Evolutionary conservation across 495 filamentous ascomycete species (phyloP).

Genomic region (Umbilicaria muhlenbergii): DNA sequence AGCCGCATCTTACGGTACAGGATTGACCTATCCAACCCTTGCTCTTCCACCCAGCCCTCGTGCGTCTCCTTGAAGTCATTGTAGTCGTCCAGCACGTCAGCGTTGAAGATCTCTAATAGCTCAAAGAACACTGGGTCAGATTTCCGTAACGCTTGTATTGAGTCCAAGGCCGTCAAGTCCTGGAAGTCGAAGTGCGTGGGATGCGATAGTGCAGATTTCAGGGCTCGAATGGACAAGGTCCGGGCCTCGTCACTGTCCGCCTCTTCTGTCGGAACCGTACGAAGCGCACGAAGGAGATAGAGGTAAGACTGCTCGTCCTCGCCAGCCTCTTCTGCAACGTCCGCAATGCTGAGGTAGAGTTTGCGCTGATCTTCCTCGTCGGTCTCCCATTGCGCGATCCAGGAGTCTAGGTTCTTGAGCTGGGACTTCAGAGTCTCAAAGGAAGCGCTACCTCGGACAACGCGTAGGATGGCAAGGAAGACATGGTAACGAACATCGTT

Average conservation of each 20-base stretch:
- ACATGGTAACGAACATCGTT: conserved; percentile 78
- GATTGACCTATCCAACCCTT: conserved; percentile 42
- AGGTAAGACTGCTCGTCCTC: conserved; percentile 66
- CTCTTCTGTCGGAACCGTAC: conserved; percentile 66
- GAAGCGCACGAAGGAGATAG: conserved; percentile 69
- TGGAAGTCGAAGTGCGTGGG: conserved; percentile 83
- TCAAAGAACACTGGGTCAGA: conserved; percentile 73
- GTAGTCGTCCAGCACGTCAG: conserved; percentile 86
- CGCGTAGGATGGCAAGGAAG: conserved; percentile 64
- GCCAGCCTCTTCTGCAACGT: conserved; percentile 58
- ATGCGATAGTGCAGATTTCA: conserved; percentile 65
- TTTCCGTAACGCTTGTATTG: conserved; percentile 70
- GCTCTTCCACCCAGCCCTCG: conserved; percentile 61
- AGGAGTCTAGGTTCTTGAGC: conserved; percentile 60
- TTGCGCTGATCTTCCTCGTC: conserved; percentile 68
- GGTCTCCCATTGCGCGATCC: conserved; percentile 72
- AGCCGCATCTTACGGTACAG: conserved; percentile 85
- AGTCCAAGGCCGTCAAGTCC: conserved; percentile 72
- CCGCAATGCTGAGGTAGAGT: conserved; percentile 62
- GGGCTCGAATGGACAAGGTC: conserved; percentile 65
- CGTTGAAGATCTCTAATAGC: conserved; percentile 86
- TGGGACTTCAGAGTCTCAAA: conserved; percentile 71
- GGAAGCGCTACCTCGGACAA: conserved; percentile 56
- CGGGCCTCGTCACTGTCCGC: conserved; percentile 54
- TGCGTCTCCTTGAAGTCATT: conserved; percentile 63